Evolutionary conservation across 2,329 filamentous ascomycete genomes (phyloP).

Genomic region (Penicillium rolfsii): DNA sequence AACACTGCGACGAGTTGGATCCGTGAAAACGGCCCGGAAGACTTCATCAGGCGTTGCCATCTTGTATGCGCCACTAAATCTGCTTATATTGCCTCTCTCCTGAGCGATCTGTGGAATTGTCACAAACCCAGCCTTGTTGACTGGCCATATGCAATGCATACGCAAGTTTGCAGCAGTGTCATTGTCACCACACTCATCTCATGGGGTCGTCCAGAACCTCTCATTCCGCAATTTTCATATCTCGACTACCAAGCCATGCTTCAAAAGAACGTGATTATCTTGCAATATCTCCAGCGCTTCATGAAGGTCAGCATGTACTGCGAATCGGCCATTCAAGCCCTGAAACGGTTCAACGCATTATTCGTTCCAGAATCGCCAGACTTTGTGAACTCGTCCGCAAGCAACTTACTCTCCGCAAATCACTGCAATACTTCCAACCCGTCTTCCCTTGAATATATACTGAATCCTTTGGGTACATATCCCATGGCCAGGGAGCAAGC

Average conservation of each 20-base stretch:
- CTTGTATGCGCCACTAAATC: conserved; percentile 2
- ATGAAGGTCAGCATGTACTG: conserved; percentile 6
- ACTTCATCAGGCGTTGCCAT: conserved; percentile 3
- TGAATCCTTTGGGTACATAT: conserved; percentile 1
- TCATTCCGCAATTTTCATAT: neutral
- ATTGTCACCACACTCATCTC: neutral
- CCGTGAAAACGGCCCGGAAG: neutral
- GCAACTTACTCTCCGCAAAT: neutral
- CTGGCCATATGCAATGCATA: conserved; percentile 2
- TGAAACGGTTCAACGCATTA: conserved; percentile 3
- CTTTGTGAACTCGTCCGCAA: neutral
- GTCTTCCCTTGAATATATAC: conserved; percentile 1
- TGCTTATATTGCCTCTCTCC: neutral
- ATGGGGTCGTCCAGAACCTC: neutral
- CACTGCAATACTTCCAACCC: neutral
- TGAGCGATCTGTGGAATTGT: conserved; percentile 2
- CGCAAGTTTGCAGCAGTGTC: conserved; percentile 6
- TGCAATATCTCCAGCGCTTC: conserved; percentile 3
- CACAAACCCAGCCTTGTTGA: neutral
- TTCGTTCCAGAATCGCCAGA: neutral
- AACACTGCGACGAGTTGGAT: conserved; percentile 4
- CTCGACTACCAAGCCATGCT: conserved; percentile 5
- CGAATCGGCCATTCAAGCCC: neutral
- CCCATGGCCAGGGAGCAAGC: conserved; percentile 1
- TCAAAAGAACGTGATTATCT: neutral